Percentiles rank a stretch among this genome's conserved stretches.
These are phyloP conservation scores for Zygosaccharomyces rouxii DNA, from an alignment of 805 yeast species.

Conservation along the genomic window DNA sequence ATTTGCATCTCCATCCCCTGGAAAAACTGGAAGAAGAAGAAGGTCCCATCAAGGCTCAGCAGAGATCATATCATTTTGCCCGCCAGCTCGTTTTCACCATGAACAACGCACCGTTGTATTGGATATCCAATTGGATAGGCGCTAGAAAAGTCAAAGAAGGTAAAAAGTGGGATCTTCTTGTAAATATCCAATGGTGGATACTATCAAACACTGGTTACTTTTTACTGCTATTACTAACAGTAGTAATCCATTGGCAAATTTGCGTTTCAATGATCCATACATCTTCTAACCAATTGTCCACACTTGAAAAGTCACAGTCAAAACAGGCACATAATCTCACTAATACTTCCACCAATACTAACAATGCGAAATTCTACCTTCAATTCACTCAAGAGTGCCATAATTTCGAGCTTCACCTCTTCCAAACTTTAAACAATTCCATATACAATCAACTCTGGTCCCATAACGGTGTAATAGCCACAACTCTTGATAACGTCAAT, in stretches of 20 bases:
- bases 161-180: constrained; percentile 2
- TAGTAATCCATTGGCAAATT: constrained; percentile 14
- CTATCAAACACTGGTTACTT: constrained; percentile 13
- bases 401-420: constrained; percentile 4
- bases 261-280: constrained; percentile 1
- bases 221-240: constrained; percentile 10
- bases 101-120: constrained; percentile 5
- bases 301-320: neutral
- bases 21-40: neutral
- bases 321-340: neutral
- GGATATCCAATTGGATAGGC: constrained; percentile 5
- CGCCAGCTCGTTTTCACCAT: constrained; percentile 7
- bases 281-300: neutral
- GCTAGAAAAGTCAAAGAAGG: neutral
- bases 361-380: neutral
- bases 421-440: constrained; percentile 4
- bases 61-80: constrained; percentile 4
- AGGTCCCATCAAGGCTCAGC: constrained; percentile 7
- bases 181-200: constrained; percentile 14
- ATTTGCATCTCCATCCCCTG: neutral
- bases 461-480: neutral
- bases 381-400: constrained; percentile 5
- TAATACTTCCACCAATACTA: neutral
- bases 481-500: constrained; percentile 5
- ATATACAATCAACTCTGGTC: constrained; percentile 4